Base-by-base conservation (phyloP, 495 filamentous ascomycete genomes). In the Thozetella sp. region DNA sequence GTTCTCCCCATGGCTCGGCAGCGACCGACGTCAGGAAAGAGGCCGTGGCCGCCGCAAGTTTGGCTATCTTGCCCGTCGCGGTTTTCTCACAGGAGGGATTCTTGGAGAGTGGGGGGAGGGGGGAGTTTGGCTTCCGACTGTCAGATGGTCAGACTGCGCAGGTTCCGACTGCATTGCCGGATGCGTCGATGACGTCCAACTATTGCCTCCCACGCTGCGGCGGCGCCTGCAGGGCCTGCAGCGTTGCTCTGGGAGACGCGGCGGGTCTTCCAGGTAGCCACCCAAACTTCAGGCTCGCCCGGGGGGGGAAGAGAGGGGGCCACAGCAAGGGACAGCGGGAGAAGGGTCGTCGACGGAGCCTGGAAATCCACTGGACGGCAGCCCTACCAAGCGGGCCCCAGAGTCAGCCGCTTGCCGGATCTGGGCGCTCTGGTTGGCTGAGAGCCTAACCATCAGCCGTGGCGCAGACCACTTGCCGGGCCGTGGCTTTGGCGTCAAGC, bases 381-480 rank as follows among this genome's bases (percentile, higher is more conserved):
- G n/a, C 43, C 4, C 11, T 20, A 9, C 43, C 43, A 37, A 37
- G 30, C 30, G 43, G 20, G 25, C 6, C 45, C 43, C 25, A n/a
- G 40, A 24, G 25, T 60, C 58, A 60, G 58, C 58, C 58, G 58
- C 58, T 55, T 22, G n/a, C 4, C 20, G 34, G 24, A 60, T 26
- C 20, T 37, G 17, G 34, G 24, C 22, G 40, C 58, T 55, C n/a
- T 60, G 58, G 58, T 60, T 60, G 58, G 58, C 45, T 26, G 22
- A 13, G n/a, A 4, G 43, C 9, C 43, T 3, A 10, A 22, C 40
- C n/a, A 15, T 56, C 54, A 46, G 22, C 19, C 48, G 57, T 59
- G 50, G 51, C 57, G 51, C 57, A 53, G 57, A 27, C 22, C 52
- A 24, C 51, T 23, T n/a, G 9, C 6, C n/a, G 6, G 43, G 3